phyloP scores from a whole-genome alignment of 495 filamentous ascomycete species.

The Pyronema omphalodes region DNA sequence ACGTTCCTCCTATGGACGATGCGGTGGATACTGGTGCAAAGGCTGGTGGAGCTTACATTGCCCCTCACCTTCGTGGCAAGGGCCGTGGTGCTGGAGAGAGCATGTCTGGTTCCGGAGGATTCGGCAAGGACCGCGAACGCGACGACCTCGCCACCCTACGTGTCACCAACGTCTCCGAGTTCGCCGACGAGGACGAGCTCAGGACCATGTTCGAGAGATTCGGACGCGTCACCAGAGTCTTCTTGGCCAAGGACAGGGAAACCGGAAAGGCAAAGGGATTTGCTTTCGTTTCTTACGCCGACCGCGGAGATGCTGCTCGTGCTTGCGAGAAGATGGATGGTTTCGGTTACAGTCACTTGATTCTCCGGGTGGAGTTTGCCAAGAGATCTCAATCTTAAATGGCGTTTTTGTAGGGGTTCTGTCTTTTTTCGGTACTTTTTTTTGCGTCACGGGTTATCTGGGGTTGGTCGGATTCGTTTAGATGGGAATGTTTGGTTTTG shows the following conservation, averaged over 20 bases:
- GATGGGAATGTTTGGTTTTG: not conserved
- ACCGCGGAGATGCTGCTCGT: constrained; percentile 68
- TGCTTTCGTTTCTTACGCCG: constrained; percentile 90
- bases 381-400: constrained; percentile 29
- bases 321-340: constrained; percentile 97
- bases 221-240: constrained; percentile 84
- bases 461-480: not conserved
- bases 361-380: constrained; percentile 78
- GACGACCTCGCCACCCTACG: constrained; percentile 90
- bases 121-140: constrained; percentile 66
- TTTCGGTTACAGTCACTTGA: constrained; percentile 80
- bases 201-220: constrained; percentile 96
- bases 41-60: constrained; percentile 62
- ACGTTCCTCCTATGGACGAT: constrained; percentile 29
- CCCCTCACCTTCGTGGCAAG: constrained; percentile 72
- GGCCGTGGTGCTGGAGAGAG: constrained; percentile 51
- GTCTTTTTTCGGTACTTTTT: not conserved
- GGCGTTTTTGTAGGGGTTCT: not conserved
- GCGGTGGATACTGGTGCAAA: constrained; percentile 33
- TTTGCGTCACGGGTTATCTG: not conserved
- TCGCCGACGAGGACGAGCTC: constrained; percentile 86
- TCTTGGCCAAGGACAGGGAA: constrained; percentile 91
- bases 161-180: constrained; percentile 95
- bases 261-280: constrained; percentile 92
- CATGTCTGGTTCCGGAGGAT: constrained; percentile 77